phyloP scores from a whole-genome alignment of 164 flowering plant species.

The Tinospora cordifolia region DNA sequence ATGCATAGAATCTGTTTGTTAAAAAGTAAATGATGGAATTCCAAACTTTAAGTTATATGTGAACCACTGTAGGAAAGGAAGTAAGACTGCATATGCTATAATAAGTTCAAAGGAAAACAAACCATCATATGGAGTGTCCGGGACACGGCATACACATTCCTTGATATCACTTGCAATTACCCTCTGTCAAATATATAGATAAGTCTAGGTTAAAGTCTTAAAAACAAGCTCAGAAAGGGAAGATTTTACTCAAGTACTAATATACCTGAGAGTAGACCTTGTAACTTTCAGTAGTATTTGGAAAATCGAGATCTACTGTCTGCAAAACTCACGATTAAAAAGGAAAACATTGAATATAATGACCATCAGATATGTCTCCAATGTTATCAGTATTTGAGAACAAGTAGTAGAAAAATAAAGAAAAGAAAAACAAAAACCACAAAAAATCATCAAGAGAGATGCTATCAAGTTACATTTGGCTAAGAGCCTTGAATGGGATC shows the following conservation, averaged over 20 bases:
- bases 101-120: conserved; percentile 19
- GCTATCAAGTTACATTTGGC: no score
- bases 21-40: not conserved
- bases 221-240: conserved; percentile 5
- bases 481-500: no score
- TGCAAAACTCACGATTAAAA: conserved; percentile 19
- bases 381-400: not conserved
- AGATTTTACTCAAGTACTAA: conserved; percentile 7
- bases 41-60: not conserved
- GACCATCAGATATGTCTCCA: not conserved
- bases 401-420: no score
- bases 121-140: conserved; percentile 98
- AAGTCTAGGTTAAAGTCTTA: conserved; percentile 8
- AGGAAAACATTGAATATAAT: not conserved
- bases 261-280: conserved; percentile 76
- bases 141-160: conserved; percentile 93
- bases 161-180: conserved; percentile 85
- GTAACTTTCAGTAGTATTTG: conserved; percentile 92
- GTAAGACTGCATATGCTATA: not conserved
- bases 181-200: conserved; percentile 41
- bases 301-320: conserved; percentile 80
- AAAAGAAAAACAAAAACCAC: no score
- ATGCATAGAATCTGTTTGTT: no score
- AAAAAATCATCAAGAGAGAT: no score
- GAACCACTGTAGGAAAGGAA: not conserved